Percentiles rank a stretch among this genome's conserved stretches.
These are phyloP conservation scores for Cladosporium halotolerans DNA, from an alignment of 2,329 filamentous ascomycete genomes.

Conservation along the genomic window DNA sequence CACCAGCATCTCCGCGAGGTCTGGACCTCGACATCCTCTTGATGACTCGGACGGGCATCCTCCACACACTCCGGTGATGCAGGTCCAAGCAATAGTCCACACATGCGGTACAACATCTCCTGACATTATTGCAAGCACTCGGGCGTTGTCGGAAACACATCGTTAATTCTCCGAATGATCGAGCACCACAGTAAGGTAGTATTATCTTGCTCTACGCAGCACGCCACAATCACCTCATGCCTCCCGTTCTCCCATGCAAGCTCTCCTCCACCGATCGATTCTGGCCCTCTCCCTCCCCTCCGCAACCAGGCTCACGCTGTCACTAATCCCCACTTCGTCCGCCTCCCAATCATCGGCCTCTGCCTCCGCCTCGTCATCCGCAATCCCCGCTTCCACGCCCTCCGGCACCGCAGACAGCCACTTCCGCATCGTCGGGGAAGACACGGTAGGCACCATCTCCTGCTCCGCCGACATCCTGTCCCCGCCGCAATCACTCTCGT, in stretches of 20 bases:
- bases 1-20: too few relatives aligned
- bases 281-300: slow-evolving; percentile 14
- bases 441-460: neutral
- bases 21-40: too few relatives aligned
- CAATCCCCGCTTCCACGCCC: neutral
- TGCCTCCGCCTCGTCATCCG: neutral
- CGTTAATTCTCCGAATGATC: too few relatives aligned
- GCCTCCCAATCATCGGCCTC: slow-evolving; percentile 13
- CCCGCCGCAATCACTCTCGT: neutral
- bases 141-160: too few relatives aligned
- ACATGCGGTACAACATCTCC: too few relatives aligned
- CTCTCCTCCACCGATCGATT: slow-evolving; percentile 17
- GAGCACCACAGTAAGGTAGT: too few relatives aligned
- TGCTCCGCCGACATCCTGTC: slow-evolving; percentile 1
- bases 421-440: neutral
- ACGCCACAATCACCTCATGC: neutral
- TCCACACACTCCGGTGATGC: too few relatives aligned
- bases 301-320: slow-evolving; percentile 19
- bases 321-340: slow-evolving; percentile 16
- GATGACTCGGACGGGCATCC: too few relatives aligned
- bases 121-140: too few relatives aligned
- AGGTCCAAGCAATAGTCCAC: too few relatives aligned
- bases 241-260: neutral
- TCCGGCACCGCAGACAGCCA: slow-evolving; percentile 3
- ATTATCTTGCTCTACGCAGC: too few relatives aligned